Evolutionary conservation across 1,284 basidiomycete genomes (phyloP), one percentile per base, ranked within the genome.

Genomic region (Filobasidium uniguttulatum): DNA sequence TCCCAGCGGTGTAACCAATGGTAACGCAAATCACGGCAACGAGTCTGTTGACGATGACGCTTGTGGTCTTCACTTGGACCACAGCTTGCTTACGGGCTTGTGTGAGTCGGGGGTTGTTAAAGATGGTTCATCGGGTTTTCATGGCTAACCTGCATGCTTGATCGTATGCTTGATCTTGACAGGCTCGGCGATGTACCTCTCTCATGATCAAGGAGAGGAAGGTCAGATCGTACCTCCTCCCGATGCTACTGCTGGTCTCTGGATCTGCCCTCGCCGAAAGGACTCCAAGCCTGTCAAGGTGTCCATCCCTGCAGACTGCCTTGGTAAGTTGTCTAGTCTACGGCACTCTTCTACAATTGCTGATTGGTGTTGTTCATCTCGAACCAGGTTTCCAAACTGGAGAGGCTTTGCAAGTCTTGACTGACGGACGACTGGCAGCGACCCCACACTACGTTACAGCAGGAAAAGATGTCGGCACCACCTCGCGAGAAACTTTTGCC

Each of bases 401-500:
- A 7, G 87, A 94, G 69, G 85, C 89, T 14, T 77, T 96, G 25
- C 80, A 90, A 65, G 72, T 94, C 26, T 81, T 89, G 12, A 91
- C 88, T 1, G 78, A 74, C 17, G 78, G 62, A 12, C 56, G 56
- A 38, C 60, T 94, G 17, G 76, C 80, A 38, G 89, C 89, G 0
- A 94, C 89, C 1, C 87, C 88, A 7, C 89, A 96, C 60, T 93
- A 85, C 58, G 89, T 94, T 31, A 78, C 80, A 50, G 62, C 49
- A 48, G 61, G 56, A 12, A 41, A 35, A 55, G 56, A 52, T 28
- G 48, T 30, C 3, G 73, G 74, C 30, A 70, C 67, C 34, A 71
- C 83, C 44, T 87, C 81, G n/a, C 73, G 86, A 53, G 85, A 86
- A 70, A 90, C 82, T 1, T 86, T 75, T 56, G 72, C 87, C 3